Percentiles rank a stretch among this genome's conserved stretches.
Conservation (phyloP, 2,329 filamentous ascomycete genomes). For the Fusarium piperis region DNA sequence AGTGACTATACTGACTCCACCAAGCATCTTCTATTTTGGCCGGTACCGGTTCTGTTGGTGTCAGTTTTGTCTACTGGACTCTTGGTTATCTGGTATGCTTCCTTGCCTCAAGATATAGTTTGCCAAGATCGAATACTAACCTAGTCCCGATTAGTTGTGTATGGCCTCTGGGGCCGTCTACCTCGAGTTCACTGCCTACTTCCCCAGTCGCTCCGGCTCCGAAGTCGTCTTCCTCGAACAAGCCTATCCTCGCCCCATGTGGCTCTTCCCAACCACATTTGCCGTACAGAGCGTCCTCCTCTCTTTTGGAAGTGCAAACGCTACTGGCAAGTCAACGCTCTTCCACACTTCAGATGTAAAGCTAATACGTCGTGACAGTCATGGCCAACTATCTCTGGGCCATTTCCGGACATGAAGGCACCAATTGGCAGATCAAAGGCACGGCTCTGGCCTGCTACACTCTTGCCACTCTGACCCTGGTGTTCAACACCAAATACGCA, state of each 20-base stretch:
- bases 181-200: slow-evolving; percentile 71
- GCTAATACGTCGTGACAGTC: slow-evolving; percentile 49
- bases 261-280: slow-evolving; percentile 71
- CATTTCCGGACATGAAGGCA: slow-evolving; percentile 59
- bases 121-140: not conserved
- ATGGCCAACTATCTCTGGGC: slow-evolving; percentile 70
- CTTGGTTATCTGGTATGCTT: slow-evolving; percentile 60
- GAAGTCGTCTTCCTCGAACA: slow-evolving; percentile 77
- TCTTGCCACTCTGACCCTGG: slow-evolving; percentile 55
- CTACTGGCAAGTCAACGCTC: slow-evolving; percentile 56
- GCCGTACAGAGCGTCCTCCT: slow-evolving; percentile 71
- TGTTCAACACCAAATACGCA: slow-evolving; percentile 64
- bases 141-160: not conserved
- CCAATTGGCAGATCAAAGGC: slow-evolving; percentile 71
- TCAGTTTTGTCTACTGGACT: slow-evolving; percentile 71
- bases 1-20: not conserved
- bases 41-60: slow-evolving; percentile 69
- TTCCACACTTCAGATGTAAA: no score
- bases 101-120: slow-evolving; percentile 51
- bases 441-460: slow-evolving; percentile 72
- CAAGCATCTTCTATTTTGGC: slow-evolving; percentile 64
- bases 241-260: slow-evolving; percentile 70
- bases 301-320: slow-evolving; percentile 74
- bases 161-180: slow-evolving; percentile 62
- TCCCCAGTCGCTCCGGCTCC: slow-evolving; percentile 71